Conservation (phyloP, 148 eudicot genomes). For the Vaccinium myrtillus region DNA sequence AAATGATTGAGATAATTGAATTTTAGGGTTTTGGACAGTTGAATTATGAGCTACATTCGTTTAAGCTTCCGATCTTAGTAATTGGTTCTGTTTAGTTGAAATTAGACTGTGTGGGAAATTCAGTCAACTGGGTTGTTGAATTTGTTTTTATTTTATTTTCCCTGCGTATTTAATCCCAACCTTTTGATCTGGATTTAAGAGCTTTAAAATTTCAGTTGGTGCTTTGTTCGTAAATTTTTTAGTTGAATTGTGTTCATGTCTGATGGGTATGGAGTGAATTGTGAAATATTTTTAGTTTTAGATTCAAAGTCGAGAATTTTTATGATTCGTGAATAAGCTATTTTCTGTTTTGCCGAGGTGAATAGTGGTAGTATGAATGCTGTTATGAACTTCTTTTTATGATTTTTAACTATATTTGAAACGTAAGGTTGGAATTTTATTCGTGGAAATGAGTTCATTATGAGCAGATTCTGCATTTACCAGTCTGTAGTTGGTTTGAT, state of each 20-base stretch:
- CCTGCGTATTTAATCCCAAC: neutral
- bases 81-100: constrained; percentile 14
- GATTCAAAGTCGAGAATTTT: neutral
- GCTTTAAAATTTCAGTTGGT: neutral
- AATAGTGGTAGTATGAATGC: neutral
- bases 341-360: neutral
- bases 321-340: neutral
- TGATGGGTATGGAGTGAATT: neutral
- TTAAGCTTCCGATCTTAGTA: constrained; percentile 9
- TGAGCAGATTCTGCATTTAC: constrained; percentile 2
- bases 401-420: neutral
- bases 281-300: neutral
- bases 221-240: neutral
- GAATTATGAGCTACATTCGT: neutral
- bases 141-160: neutral
- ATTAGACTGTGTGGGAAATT: constrained; percentile 13
- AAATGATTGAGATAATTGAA: constrained; percentile 10
- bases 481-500: constrained; percentile 10
- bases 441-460: neutral
- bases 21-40: constrained; percentile 17
- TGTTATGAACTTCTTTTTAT: neutral
- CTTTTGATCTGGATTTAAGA: neutral
- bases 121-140: constrained; percentile 11
- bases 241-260: neutral
- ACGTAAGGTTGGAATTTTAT: neutral